Base-by-base conservation (phyloP, 441 rosid genomes). In the Aleurites moluccanus region DNA sequence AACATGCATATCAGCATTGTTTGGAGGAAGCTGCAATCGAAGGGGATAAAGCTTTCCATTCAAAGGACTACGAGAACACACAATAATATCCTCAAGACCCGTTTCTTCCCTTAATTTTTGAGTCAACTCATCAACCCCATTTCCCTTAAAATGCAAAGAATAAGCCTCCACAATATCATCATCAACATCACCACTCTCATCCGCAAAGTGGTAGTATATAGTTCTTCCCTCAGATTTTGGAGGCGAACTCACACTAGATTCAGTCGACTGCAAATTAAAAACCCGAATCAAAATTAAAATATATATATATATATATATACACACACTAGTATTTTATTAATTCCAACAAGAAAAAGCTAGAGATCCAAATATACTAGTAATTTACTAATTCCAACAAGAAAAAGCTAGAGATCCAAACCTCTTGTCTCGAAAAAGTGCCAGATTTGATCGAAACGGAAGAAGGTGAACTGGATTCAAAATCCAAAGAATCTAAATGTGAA, bases 1-100 rank as follows among this genome's bases (percentile, higher is more conserved):
- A 40, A 95, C 96, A 76, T 85, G 93, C 88, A 94, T 72, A 75
- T 89, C 86, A 4, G 91, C 80, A 53, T 80, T 89, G 82, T 91
- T 92, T 33, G 98, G 99, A 45, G 99, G 99, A 78, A 94, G 98
- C 81, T 88, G 98, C 76, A 94, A 85, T 57, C 90, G 88, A 67
- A 92, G 92, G 4, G 97, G 97, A 78, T 77, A 88, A 77, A 94
- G 92, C 82, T 88, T 84, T 63, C 88, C 92, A 79, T 94, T 88
- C 83, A 94, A 81, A 5, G 96, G 99, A 81, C 92, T 92, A 2
- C 91, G 91, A 61, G 93, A 85, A 74, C 99, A 94, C 80, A 94
- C 98, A 44, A 90, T 79, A 25, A 91, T 83, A 70, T 81, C 89
- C 27, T 87, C 86, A n/a, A 92, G 72, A 11, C 91, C 86, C 1